These are phyloP conservation scores for Dinochytrium kinnereticum DNA, from an alignment of 371 early-diverging fungal species.

Conservation along the genomic window DNA sequence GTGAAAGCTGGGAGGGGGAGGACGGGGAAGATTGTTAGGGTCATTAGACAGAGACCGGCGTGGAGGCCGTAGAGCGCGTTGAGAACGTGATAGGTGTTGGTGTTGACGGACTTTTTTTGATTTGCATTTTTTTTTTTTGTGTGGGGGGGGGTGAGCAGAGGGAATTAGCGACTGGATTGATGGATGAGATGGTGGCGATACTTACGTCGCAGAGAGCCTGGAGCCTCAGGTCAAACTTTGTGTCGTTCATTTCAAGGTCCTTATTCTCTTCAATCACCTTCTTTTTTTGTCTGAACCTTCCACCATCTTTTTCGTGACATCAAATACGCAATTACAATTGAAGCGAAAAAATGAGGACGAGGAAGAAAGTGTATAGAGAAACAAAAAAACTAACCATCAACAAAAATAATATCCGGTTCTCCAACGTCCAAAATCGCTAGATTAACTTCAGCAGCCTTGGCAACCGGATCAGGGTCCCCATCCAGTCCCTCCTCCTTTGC, in stretches of 20 bases:
- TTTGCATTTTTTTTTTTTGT: too few species aligned
- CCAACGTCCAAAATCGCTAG: slow-evolving; percentile 23
- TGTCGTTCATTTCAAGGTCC: slow-evolving; percentile 8
- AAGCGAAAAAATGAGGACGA: neutral
- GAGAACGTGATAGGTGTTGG: slow-evolving; percentile 22
- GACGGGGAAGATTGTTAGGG: slow-evolving; percentile 25
- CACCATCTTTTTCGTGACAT: slow-evolving; percentile 22
- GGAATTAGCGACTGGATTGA: neutral
- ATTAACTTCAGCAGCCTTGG: slow-evolving; percentile 27
- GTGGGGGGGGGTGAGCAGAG: neutral
- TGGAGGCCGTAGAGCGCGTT: slow-evolving; percentile 32
- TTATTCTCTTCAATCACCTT: neutral
- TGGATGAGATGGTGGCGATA: neutral
- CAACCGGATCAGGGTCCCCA: slow-evolving; percentile 2
- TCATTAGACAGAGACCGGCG: slow-evolving; percentile 32
- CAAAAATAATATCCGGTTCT: slow-evolving; percentile 35
- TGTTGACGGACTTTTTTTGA: slow-evolving; percentile 21
- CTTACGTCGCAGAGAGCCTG: slow-evolving; percentile 19
- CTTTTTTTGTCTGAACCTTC: slow-evolving; percentile 23
- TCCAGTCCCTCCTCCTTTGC: slow-evolving; percentile 4
- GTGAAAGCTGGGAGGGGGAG: neutral
- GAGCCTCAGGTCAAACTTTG: slow-evolving; percentile 26
- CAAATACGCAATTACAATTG: neutral
- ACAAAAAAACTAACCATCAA: slow-evolving; percentile 23
- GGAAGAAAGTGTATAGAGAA: neutral